Conservation (phyloP, 1,284 basidiomycete species). For the Austroboletus novae-zelandiae region DNA sequence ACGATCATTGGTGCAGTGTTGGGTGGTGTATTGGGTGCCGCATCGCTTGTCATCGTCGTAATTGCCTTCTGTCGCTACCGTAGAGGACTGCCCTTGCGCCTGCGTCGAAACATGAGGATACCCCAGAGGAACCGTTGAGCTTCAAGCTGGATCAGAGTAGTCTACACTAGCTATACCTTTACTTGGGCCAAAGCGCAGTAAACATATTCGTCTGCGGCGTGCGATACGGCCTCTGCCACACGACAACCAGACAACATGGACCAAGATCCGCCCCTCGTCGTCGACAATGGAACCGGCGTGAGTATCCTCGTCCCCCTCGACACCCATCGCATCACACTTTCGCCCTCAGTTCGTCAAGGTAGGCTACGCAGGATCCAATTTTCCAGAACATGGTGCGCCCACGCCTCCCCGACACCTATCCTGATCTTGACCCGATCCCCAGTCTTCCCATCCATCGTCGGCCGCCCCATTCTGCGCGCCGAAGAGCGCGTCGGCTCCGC, state of each 20-base stretch:
- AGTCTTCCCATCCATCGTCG: conserved; percentile 97
- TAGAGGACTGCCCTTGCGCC: neutral
- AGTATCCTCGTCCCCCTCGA: conserved; percentile 9
- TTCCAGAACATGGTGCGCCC: conserved; percentile 88
- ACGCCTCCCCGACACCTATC: neutral
- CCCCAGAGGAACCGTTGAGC: neutral
- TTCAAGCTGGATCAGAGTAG: neutral
- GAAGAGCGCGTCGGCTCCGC: conserved; percentile 89
- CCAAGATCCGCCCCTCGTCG: conserved; percentile 76
- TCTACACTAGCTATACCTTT: neutral
- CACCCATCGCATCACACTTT: conserved; percentile 6
- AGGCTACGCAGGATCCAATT: conserved; percentile 97
- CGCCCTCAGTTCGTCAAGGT: conserved; percentile 90
- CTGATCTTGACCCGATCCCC: conserved; percentile 3
- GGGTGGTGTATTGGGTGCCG: conserved; percentile 8
- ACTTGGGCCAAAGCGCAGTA: conserved; percentile 14
- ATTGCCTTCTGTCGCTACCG: conserved; percentile 6
- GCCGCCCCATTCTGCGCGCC: conserved; percentile 94
- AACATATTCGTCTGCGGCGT: conserved; percentile 7
- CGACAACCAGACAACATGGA: conserved; percentile 46
- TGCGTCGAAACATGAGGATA: neutral
- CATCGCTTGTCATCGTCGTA: conserved; percentile 9
- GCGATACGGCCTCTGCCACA: neutral
- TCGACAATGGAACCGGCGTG: conserved; percentile 98
- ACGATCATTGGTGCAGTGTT: conserved; percentile 16